Conservation (phyloP, 768 basidiomycete genomes). For the Boletus insuetus region DNA sequence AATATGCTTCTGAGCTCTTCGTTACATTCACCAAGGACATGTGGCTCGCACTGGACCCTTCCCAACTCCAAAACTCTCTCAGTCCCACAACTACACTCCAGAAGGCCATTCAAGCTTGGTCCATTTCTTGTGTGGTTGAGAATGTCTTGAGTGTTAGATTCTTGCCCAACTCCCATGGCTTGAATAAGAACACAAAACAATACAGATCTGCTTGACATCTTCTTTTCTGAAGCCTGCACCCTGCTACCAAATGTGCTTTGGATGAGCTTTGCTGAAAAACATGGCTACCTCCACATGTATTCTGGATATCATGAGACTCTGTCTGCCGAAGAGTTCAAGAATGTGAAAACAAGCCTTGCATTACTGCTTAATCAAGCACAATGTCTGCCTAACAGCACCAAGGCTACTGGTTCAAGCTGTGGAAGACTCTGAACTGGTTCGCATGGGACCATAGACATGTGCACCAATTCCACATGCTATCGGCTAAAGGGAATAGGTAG, state of each 20-base stretch:
- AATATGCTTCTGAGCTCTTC: not conserved
- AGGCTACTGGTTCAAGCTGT: not conserved
- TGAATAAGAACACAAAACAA: not conserved
- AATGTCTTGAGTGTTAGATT: not conserved
- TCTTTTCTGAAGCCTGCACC: not conserved
- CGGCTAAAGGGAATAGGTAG: not conserved
- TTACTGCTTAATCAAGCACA: not conserved
- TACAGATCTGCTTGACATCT: not conserved
- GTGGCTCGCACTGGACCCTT: not conserved
- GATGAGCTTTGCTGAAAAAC: not conserved
- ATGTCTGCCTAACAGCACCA: slow-evolving; percentile 4
- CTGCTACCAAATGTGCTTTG: not conserved
- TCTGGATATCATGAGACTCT: not conserved
- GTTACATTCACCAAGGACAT: not conserved
- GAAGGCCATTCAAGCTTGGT: not conserved
- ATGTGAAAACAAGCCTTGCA: not conserved
- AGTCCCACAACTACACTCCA: not conserved
- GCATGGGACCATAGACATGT: not conserved
- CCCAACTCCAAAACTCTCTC: not conserved
- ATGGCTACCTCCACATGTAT: slow-evolving; percentile 1
- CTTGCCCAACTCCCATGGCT: slow-evolving; percentile 1
- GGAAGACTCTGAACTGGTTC: not conserved
- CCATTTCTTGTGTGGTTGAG: not conserved
- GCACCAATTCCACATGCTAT: slow-evolving; percentile 4
- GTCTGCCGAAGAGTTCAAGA: not conserved